Percentiles rank a stretch among this genome's conserved stretches.
phyloP scores from a whole-genome alignment of 2,329 filamentous ascomycete species.

The Lachnellula arida region DNA sequence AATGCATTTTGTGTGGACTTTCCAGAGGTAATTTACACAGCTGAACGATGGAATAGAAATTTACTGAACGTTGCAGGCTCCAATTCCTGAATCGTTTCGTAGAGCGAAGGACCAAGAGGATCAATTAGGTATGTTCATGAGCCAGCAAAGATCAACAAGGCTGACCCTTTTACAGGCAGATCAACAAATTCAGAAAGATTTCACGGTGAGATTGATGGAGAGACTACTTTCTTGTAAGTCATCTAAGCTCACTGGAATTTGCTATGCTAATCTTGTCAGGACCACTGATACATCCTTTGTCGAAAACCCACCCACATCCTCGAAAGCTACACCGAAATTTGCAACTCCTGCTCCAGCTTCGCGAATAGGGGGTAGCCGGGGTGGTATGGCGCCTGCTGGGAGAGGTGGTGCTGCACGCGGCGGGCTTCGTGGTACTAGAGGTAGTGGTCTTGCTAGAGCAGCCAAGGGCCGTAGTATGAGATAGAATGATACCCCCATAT shows the following conservation, averaged over 20 bases:
- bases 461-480: slow-evolving; percentile 27
- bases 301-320: slow-evolving; percentile 67
- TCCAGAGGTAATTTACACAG: slow-evolving; percentile 64
- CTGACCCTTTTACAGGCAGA: slow-evolving; percentile 19
- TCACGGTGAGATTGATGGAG: slow-evolving; percentile 46
- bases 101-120: slow-evolving; percentile 56
- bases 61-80: slow-evolving; percentile 51
- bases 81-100: slow-evolving; percentile 77
- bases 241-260: background rate
- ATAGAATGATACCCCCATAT: slow-evolving; percentile 20
- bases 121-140: slow-evolving; percentile 36
- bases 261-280: slow-evolving; percentile 41
- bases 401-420: slow-evolving; percentile 30
- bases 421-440: slow-evolving; percentile 29
- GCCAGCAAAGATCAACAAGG: slow-evolving; percentile 5
- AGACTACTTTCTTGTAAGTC: slow-evolving; percentile 79
- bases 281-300: slow-evolving; percentile 91
- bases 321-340: slow-evolving; percentile 43
- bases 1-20: slow-evolving; percentile 99
- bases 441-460: slow-evolving; percentile 32
- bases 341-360: slow-evolving; percentile 30
- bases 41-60: background rate
- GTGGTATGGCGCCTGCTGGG: slow-evolving; percentile 23
- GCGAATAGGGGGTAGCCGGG: slow-evolving; percentile 24
- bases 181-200: slow-evolving; percentile 34